Evolutionary conservation across 140 eudicot species (phyloP).

Genomic region (Ambrosia hybrid): DNA sequence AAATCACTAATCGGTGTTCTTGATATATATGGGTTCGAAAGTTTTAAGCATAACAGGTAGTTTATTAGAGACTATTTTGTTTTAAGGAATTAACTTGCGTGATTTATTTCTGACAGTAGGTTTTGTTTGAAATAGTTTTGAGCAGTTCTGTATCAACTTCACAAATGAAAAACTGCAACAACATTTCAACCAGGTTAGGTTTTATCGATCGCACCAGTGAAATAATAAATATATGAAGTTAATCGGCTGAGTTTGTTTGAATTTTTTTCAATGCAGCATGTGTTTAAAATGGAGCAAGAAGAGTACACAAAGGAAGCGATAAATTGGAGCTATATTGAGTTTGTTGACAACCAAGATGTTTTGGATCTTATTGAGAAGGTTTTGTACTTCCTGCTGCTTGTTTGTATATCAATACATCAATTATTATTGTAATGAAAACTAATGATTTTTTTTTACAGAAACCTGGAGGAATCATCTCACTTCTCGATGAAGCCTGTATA

Average conservation of each 20-base stretch:
- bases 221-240: background rate
- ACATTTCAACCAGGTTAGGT: constrained; percentile 89
- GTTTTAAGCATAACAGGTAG: constrained; percentile 65
- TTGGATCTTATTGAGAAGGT: constrained; percentile 96
- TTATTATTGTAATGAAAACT: constrained; percentile 7
- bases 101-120: too few relatives aligned
- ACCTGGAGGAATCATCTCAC: constrained; percentile 97
- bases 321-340: constrained; percentile 95
- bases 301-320: constrained; percentile 82
- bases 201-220: constrained; percentile 14
- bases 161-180: constrained; percentile 98
- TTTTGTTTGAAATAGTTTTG: constrained; percentile 53
- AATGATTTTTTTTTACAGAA: constrained; percentile 53
- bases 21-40: constrained; percentile 95
- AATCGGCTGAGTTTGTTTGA: background rate
- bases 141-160: constrained; percentile 94
- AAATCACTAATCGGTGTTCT: constrained; percentile 88
- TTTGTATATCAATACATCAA: background rate
- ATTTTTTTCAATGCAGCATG: constrained; percentile 53
- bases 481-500: constrained; percentile 96
- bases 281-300: constrained; percentile 96
- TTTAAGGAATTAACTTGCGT: too few relatives aligned
- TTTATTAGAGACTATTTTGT: too few relatives aligned
- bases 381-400: background rate
- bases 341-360: constrained; percentile 87